Evolutionary conservation across 306 rosid genomes (phyloP).

Genomic region (Pterocarpus macrocarpus): DNA sequence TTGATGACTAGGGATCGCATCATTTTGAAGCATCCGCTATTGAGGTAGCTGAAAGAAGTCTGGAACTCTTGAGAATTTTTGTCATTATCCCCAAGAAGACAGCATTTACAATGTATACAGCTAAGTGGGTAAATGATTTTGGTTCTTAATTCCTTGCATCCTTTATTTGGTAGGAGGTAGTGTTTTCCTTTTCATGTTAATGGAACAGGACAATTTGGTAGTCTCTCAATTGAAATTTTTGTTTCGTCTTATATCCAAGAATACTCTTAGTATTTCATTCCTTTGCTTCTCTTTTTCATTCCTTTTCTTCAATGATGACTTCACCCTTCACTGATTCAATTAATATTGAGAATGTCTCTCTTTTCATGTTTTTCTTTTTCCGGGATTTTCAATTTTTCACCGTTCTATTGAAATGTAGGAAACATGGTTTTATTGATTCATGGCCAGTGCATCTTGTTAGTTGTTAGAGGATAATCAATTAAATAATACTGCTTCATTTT

Average conservation of each 20-base stretch:
- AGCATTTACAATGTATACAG: constrained; percentile 56
- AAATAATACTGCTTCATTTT: background rate
- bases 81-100: constrained; percentile 44
- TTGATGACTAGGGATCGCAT: constrained; percentile 63
- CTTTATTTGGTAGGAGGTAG: constrained; percentile 49
- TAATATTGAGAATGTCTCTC: constrained; percentile 35
- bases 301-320: constrained; percentile 3
- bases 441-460: constrained; percentile 8
- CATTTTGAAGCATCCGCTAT: constrained; percentile 49
- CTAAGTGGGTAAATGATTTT: constrained; percentile 47
- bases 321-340: constrained; percentile 30
- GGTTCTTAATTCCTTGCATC: constrained; percentile 45
- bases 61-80: constrained; percentile 44
- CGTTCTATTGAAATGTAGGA: background rate
- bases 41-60: constrained; percentile 41
- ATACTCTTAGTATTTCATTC: constrained; percentile 18
- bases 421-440: constrained; percentile 4
- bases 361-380: constrained; percentile 4
- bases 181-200: constrained; percentile 48
- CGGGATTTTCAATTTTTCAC: background rate
- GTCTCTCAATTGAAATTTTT: constrained; percentile 40
- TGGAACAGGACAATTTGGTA: constrained; percentile 39
- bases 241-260: constrained; percentile 26
- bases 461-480: background rate
- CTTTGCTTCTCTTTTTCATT: background rate